Conservation (phyloP, 2,329 filamentous ascomycete species). For the Ophiocordyceps camponoti-saundersi region DNA sequence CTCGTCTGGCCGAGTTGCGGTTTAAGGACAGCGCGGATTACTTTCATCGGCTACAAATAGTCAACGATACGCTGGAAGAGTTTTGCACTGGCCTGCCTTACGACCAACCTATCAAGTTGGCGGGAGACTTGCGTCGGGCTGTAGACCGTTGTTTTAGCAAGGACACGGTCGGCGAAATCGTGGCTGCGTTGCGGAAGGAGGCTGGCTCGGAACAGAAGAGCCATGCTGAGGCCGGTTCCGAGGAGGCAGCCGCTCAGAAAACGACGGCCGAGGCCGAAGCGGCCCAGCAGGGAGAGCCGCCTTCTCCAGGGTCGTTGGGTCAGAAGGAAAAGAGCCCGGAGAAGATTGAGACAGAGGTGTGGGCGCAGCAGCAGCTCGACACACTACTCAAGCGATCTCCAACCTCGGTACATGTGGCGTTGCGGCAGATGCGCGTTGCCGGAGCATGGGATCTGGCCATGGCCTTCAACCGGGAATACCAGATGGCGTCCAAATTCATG, state of each 20-base stretch:
- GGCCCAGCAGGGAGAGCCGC: neutral
- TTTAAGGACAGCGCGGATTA: conserved; percentile 64
- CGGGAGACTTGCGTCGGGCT: conserved; percentile 54
- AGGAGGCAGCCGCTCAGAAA: neutral
- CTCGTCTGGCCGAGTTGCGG: conserved; percentile 71
- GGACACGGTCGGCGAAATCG: conserved; percentile 50
- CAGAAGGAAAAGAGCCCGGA: neutral
- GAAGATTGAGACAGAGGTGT: conserved; percentile 35
- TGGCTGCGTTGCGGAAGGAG: conserved; percentile 45
- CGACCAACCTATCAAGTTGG: conserved; percentile 48
- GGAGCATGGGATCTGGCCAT: conserved; percentile 63
- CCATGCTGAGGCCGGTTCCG: neutral
- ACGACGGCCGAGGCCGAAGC: neutral
- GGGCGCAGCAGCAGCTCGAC: conserved; percentile 62
- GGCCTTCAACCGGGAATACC: conserved; percentile 72
- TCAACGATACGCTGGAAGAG: conserved; percentile 83
- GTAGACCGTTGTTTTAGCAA: conserved; percentile 73
- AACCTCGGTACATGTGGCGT: conserved; percentile 68
- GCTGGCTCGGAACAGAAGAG: conserved; percentile 9
- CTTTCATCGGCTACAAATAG: conserved; percentile 46
- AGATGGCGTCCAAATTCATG: conserved; percentile 82
- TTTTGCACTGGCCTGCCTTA: conserved; percentile 74
- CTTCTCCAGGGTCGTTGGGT: neutral
- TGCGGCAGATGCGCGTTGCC: conserved; percentile 68
- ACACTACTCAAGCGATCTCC: conserved; percentile 69